A percentile compares a stretch with the other conserved stretches of the same genome.
Evolutionary conservation across 2,329 filamentous ascomycete genomes (phyloP).

Genomic region (Fusarium abutilonis): DNA sequence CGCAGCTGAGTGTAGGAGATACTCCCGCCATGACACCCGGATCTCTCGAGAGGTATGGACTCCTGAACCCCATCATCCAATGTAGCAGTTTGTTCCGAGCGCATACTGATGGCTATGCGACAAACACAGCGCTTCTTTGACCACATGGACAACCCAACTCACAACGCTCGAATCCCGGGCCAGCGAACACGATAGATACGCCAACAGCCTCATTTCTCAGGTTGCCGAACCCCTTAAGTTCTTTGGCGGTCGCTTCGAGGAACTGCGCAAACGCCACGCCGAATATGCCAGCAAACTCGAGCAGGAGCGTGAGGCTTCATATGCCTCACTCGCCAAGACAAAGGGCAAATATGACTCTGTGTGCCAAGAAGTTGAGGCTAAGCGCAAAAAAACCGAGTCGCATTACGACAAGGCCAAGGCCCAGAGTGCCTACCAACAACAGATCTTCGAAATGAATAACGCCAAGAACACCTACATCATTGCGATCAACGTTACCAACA

Average conservation of each 20-base stretch:
- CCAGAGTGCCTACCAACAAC: constrained; percentile 89
- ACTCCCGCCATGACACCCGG: constrained; percentile 92
- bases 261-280: constrained; percentile 87
- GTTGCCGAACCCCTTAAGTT: constrained; percentile 88
- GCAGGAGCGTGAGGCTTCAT: constrained; percentile 85
- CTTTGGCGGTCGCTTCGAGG: constrained; percentile 80
- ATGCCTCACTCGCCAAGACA: constrained; percentile 85
- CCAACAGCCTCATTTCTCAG: constrained; percentile 78
- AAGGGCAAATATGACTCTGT: constrained; percentile 93
- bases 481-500: constrained; percentile 95
- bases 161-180: constrained; percentile 89
- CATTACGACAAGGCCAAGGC: constrained; percentile 96
- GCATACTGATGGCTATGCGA: constrained; percentile 39
- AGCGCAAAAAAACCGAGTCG: constrained; percentile 92
- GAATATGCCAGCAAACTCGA: constrained; percentile 91
- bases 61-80: not conserved
- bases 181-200: constrained; percentile 87
- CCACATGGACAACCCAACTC: constrained; percentile 95
- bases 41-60: constrained; percentile 80
- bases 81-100: not conserved
- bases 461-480: constrained; percentile 98
- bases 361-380: constrained; percentile 94
- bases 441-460: constrained; percentile 95
- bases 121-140: constrained; percentile 80
- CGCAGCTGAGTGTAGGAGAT: constrained; percentile 90